These are phyloP conservation scores for Solanum peruvianum DNA, from an alignment of 257 asterid species.

Conservation along the genomic window DNA sequence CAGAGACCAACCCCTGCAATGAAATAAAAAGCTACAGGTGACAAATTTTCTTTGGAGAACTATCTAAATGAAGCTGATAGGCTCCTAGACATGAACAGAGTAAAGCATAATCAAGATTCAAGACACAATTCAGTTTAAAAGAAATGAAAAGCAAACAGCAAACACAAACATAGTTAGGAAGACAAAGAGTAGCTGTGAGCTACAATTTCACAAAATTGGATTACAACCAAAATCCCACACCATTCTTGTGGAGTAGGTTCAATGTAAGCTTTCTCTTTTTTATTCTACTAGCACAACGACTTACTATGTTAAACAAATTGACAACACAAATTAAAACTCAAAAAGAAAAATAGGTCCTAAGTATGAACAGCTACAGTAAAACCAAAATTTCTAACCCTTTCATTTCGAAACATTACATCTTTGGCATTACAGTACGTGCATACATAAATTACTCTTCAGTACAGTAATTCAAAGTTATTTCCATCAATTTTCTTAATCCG, in stretches of 20 bases:
- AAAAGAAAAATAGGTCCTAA: background rate
- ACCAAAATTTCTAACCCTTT: background rate
- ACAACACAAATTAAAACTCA: background rate
- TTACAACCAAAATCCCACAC: background rate
- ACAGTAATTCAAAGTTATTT: background rate
- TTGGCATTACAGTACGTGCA: background rate
- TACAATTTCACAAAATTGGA: background rate
- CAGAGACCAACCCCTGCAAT: background rate
- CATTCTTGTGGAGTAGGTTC: background rate
- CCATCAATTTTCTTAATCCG: background rate
- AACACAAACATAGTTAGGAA: background rate
- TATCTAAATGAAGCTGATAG: background rate
- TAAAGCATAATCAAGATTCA: background rate
- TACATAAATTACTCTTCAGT: background rate
- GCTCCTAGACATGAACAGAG: background rate
- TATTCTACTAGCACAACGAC: background rate
- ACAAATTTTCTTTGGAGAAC: background rate
- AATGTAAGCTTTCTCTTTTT: background rate
- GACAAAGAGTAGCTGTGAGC: background rate
- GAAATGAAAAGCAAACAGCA: background rate
- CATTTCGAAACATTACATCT: background rate
- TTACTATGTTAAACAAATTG: background rate
- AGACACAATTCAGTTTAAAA: background rate
- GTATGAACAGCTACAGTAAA: background rate
- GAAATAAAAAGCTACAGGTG: background rate